A percentile compares a stretch with the other conserved stretches of the same genome.
These are phyloP conservation scores for Pistacia atlantica DNA, from an alignment of 345 rosid species.

Conservation along the genomic window DNA sequence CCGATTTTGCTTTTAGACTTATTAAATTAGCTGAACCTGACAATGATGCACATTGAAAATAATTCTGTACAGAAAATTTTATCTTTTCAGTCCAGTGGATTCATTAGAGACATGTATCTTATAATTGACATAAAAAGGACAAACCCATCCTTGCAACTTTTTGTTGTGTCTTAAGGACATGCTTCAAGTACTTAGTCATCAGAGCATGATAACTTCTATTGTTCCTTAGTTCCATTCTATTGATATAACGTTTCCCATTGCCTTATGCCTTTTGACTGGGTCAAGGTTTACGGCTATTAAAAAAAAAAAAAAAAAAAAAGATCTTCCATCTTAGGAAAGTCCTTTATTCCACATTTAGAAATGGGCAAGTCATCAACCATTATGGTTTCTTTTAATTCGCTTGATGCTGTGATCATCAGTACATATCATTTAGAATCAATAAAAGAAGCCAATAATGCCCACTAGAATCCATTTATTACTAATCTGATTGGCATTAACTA, in stretches of 20 bases:
- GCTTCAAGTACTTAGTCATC: background rate
- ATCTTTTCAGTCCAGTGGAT: background rate
- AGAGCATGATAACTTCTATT: slow-evolving; percentile 7
- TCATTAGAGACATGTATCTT: background rate
- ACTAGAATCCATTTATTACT: background rate
- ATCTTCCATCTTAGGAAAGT: slow-evolving; percentile 1
- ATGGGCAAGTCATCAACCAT: background rate
- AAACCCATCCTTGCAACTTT: background rate
- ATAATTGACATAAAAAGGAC: too few species aligned
- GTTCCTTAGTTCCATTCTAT: background rate
- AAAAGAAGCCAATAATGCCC: slow-evolving; percentile 9
- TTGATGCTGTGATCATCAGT: background rate
- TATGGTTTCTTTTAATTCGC: slow-evolving; percentile 4
- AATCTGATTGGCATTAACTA: background rate
- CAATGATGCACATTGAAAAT: background rate
- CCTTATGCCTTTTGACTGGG: slow-evolving; percentile 7
- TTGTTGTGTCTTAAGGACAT: background rate
- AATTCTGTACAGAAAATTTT: background rate
- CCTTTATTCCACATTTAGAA: background rate
- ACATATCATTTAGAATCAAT: background rate
- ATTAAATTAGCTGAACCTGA: background rate
- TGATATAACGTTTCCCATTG: background rate
- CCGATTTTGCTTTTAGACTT: background rate
- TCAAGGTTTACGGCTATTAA: slow-evolving; percentile 1
- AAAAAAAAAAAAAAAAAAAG: background rate